Evolutionary conservation across 2,329 filamentous ascomycete genomes (phyloP).

Genomic region (Scedosporium minutisporum): DNA sequence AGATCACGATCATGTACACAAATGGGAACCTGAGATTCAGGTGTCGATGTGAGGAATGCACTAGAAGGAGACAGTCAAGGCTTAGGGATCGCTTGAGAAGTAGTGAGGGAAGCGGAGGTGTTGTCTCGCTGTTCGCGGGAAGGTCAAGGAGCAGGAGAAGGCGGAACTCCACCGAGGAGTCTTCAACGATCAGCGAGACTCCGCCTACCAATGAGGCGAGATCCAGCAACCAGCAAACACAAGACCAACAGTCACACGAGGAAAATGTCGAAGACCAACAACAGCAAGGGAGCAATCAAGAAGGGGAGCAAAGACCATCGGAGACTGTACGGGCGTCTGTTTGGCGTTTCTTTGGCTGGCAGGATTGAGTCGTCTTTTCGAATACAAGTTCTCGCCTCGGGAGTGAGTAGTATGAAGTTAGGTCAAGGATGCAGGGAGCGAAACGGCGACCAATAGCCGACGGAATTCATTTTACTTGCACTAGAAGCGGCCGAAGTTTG

Average conservation of each 20-base stretch:
- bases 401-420: not conserved
- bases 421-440: not conserved
- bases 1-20: not conserved
- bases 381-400: too few relatives aligned
- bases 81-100: not conserved
- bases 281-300: too few relatives aligned
- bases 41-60: not conserved
- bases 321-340: too few relatives aligned
- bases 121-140: not conserved
- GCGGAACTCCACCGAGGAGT: not conserved
- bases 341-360: too few relatives aligned
- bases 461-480: not conserved
- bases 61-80: not conserved
- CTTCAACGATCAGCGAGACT: not conserved
- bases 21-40: constrained; percentile 13
- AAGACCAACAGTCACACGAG: too few relatives aligned
- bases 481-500: not conserved
- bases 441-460: not conserved
- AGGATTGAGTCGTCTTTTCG: too few relatives aligned
- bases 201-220: not conserved
- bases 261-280: too few relatives aligned
- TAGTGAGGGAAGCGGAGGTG: not conserved
- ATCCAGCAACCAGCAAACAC: not conserved
- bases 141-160: not conserved
- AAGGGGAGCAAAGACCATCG: too few relatives aligned